Percentiles rank a stretch among this genome's conserved stretches.
Conservation (phyloP, 176 grass and related monocot species). For the Elymus sibiricus region DNA sequence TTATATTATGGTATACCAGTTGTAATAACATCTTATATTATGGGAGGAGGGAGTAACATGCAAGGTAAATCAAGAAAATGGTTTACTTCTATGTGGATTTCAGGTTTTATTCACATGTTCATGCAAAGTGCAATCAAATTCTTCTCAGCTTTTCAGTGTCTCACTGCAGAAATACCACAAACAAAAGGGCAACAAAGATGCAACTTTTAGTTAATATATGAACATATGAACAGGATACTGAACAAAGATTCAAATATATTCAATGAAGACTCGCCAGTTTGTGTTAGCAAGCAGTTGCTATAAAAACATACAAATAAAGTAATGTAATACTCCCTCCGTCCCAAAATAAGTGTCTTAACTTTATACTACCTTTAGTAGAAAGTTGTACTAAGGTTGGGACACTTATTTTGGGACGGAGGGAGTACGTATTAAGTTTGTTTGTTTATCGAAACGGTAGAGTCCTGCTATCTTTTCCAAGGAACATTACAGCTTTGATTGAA, state of each 20-base stretch:
- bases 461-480: no score
- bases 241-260: background rate
- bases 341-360: no score
- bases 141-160: background rate
- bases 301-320: background rate
- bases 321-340: background rate
- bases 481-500: background rate
- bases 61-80: background rate
- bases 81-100: background rate
- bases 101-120: constrained; percentile 5
- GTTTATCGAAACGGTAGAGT: background rate
- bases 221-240: background rate
- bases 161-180: background rate
- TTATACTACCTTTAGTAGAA: no score
- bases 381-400: no score
- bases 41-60: no score
- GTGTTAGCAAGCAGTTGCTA: background rate
- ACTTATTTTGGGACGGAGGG: no score
- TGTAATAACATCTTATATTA: no score
- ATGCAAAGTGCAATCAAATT: background rate
- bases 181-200: background rate
- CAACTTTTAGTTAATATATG: background rate
- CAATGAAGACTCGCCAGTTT: background rate
- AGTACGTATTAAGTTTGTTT: background rate
- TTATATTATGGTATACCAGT: no score